Evolutionary conservation across 2,329 filamentous ascomycete species (phyloP), one percentile per base, ranked within the genome.

Genomic region (Ophiosphaerella korrae): DNA sequence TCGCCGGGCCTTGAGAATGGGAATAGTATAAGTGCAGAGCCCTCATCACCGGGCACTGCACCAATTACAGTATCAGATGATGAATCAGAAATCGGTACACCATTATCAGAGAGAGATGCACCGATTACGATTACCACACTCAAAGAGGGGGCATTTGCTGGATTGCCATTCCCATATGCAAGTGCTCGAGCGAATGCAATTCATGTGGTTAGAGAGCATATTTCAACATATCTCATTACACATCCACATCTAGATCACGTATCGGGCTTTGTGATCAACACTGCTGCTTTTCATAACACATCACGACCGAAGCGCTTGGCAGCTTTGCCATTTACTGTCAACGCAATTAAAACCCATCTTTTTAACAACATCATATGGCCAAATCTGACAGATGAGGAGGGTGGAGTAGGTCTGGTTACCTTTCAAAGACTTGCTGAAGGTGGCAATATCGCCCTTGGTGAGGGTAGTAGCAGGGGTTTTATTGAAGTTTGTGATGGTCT

Each of bases 331-430:
- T 88, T 86, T 24, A 96, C 93, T n/a, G 92, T 99, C 44, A 83
- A 90, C 39, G 92, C 93, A 0, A 87, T 99, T 74, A 97, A 96
- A 72, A 86, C 81, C 0, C 92, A 99, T 74, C 90, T 99, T 52
- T 99, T 99, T 79, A 99, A 99, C 75, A 95, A 97, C 67, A 79
- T 96, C 50, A 96, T 97, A 46, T 99, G 94, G 94, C 94, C 94
- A 0, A 99, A 99, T 62, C 77, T 99, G 34, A 95, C 91, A 0
- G 93, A 99, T 67, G 94, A 99, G 75, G 94, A 96, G 71, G 92
- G 92, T 31, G 94, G 94, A 21, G 92, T 92, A 3, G 94, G 94
- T 0, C 82, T 99, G 24, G 86, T 99, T 31, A 96, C 91, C 0
- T 97, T 96, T 63, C 87, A 92, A 71, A 85, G 94, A 13, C 80